Conservation (phyloP, 257 asterid species). For the Gentiana macrophylla region DNA sequence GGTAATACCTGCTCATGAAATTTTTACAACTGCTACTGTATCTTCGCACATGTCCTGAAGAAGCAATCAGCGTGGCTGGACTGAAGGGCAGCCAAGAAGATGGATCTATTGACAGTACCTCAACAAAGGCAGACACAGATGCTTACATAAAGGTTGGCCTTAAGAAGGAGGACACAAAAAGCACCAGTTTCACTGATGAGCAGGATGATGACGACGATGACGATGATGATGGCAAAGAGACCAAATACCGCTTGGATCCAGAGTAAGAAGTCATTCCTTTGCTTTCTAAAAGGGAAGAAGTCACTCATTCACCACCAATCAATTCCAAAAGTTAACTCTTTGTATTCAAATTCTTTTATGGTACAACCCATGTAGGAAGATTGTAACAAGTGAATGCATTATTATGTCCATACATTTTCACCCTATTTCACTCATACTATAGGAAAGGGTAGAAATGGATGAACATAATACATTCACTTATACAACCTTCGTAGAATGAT, state of each 20-base stretch:
- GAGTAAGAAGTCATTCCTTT: conserved; percentile 28
- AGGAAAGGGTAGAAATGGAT: too few relatives aligned
- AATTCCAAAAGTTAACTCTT: not conserved
- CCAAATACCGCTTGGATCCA: conserved; percentile 91
- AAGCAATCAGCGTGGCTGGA: conserved; percentile 81
- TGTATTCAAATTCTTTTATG: too few relatives aligned
- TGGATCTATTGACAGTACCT: conserved; percentile 19
- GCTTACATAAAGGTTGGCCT: conserved; percentile 28
- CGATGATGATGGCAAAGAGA: conserved; percentile 83
- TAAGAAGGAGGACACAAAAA: conserved; percentile 51
- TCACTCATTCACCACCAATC: not conserved
- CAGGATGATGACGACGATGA: too few relatives aligned
- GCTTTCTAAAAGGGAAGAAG: not conserved
- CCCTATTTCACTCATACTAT: too few relatives aligned
- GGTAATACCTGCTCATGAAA: conserved; percentile 29
- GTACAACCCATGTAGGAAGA: too few relatives aligned
- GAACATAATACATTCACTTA: too few relatives aligned
- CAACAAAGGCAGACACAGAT: conserved; percentile 54
- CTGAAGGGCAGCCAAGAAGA: conserved; percentile 57
- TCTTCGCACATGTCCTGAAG: too few relatives aligned
- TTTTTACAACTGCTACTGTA: too few relatives aligned
- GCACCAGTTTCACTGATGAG: conserved; percentile 81
- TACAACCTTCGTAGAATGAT: too few relatives aligned
- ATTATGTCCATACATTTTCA: too few relatives aligned
- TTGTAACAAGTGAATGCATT: too few relatives aligned